Evolutionary conservation across 768 basidiomycete genomes (phyloP).

Genomic region (Boletus pseudo-olivaceus): DNA sequence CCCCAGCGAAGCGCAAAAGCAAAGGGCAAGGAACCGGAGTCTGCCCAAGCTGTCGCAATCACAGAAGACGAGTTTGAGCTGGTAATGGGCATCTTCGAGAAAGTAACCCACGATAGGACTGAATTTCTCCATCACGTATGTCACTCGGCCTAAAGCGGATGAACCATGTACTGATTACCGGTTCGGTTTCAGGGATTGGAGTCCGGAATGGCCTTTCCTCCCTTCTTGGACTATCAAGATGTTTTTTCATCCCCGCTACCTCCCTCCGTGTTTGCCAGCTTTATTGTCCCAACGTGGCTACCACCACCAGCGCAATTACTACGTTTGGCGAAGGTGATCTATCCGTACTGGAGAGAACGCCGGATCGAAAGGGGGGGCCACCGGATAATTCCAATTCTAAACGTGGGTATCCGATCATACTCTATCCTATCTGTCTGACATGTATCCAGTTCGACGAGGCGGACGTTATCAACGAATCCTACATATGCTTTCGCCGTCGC

Average conservation of each 20-base stretch:
- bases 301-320: slow-evolving; percentile 60
- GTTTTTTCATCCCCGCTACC: slow-evolving; percentile 59
- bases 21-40: slow-evolving; percentile 82
- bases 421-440: not conserved
- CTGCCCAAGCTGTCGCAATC: slow-evolving; percentile 59
- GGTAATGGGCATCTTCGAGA: slow-evolving; percentile 93
- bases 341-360: slow-evolving; percentile 89
- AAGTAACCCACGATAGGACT: slow-evolving; percentile 82
- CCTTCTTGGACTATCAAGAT: slow-evolving; percentile 71
- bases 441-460: slow-evolving; percentile 73
- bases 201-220: slow-evolving; percentile 65
- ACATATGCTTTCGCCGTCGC: slow-evolving; percentile 94
- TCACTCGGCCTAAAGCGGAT: slow-evolving; percentile 9
- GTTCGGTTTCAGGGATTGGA: slow-evolving; percentile 49
- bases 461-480: slow-evolving; percentile 87
- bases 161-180: not conserved
- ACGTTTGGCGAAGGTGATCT: slow-evolving; percentile 68
- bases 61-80: slow-evolving; percentile 93
- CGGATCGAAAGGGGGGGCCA: slow-evolving; percentile 77
- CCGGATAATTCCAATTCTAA: slow-evolving; percentile 81
- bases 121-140: slow-evolving; percentile 88
- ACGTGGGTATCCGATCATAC: slow-evolving; percentile 49
- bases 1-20: slow-evolving; percentile 65
- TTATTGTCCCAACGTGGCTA: slow-evolving; percentile 62
- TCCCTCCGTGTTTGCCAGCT: slow-evolving; percentile 65